These are phyloP conservation scores for Phoma sp. DNA, from an alignment of 2,329 filamentous ascomycete species.

Conservation along the genomic window DNA sequence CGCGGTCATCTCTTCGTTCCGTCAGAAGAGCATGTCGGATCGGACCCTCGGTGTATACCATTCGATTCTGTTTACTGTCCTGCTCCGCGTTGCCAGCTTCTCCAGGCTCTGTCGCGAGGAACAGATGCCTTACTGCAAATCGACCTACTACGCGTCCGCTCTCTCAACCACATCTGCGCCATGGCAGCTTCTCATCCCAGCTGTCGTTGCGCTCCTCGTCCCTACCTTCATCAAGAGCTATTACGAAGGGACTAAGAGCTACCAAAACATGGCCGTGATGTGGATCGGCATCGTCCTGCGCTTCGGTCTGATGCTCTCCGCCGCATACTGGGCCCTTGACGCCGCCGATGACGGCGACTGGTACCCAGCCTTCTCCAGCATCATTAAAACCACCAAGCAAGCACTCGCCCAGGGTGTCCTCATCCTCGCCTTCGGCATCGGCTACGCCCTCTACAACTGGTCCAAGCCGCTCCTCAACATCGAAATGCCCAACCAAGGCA, in stretches of 20 bases:
- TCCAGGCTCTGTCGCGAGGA: constrained; percentile 96
- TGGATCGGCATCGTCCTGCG: constrained; percentile 88
- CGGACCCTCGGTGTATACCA: constrained; percentile 83
- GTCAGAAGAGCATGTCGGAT: constrained; percentile 71
- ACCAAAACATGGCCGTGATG: constrained; percentile 81
- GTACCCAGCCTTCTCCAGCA: constrained; percentile 62
- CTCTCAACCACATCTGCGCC: constrained; percentile 90
- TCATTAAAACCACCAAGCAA: constrained; percentile 77
- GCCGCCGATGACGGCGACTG: constrained; percentile 86
- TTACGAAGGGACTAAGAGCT: constrained; percentile 81
- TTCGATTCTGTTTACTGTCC: constrained; percentile 79
- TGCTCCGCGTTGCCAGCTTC: constrained; percentile 81
- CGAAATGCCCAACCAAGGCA: constrained; percentile 48
- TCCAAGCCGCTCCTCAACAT: constrained; percentile 85
- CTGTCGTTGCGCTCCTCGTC: constrained; percentile 73
- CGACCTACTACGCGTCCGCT: constrained; percentile 92
- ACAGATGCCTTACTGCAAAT: constrained; percentile 96
- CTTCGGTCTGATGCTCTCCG: constrained; percentile 75
- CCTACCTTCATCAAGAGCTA: constrained; percentile 81
- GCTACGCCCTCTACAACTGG: constrained; percentile 85
- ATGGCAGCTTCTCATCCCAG: constrained; percentile 87
- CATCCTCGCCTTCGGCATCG: constrained; percentile 80
- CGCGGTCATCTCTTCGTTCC: constrained; percentile 77
- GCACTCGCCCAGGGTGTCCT: constrained; percentile 82
- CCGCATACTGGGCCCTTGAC: constrained; percentile 87